Evolutionary conservation across 1,284 basidiomycete species (phyloP).

Genomic region (Volvariella volvacea): DNA sequence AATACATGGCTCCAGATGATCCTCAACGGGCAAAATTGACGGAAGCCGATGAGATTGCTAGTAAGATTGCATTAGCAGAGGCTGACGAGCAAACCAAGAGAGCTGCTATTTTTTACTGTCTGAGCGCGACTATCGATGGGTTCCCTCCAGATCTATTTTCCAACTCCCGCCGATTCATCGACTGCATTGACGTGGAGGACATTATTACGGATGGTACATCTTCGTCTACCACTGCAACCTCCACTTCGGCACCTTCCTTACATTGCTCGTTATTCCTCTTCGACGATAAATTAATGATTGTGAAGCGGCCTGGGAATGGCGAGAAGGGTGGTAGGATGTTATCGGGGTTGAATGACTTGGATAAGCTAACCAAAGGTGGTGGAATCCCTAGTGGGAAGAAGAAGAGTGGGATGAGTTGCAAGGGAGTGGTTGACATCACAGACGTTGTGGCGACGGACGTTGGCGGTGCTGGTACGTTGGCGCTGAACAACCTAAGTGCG

Average conservation of each 20-base stretch:
- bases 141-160: slow-evolving; percentile 88
- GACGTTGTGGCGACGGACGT: slow-evolving; percentile 83
- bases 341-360: slow-evolving; percentile 82
- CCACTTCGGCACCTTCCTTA: slow-evolving; percentile 37
- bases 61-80: slow-evolving; percentile 89
- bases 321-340: slow-evolving; percentile 70
- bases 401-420: slow-evolving; percentile 79
- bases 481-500: slow-evolving; percentile 4
- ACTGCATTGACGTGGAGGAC: slow-evolving; percentile 94
- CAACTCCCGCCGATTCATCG: slow-evolving; percentile 83
- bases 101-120: slow-evolving; percentile 84
- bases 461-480: slow-evolving; percentile 67
- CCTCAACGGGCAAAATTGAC: slow-evolving; percentile 74
- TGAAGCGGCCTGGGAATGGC: slow-evolving; percentile 74
- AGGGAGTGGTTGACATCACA: slow-evolving; percentile 80
- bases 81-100: slow-evolving; percentile 87
- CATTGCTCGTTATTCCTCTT: slow-evolving; percentile 93
- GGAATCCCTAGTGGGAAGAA: slow-evolving; percentile 54
- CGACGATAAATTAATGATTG: slow-evolving; percentile 90
- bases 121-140: slow-evolving; percentile 81
- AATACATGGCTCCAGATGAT: slow-evolving; percentile 75
- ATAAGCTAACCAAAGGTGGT: slow-evolving; percentile 65
- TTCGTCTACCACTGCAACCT: slow-evolving; percentile 35
- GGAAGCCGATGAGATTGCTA: slow-evolving; percentile 86
- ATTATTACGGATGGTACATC: slow-evolving; percentile 45